Conservation (phyloP, 192 early-diverging fungal genomes). For the Mortierella alpina region DNA sequence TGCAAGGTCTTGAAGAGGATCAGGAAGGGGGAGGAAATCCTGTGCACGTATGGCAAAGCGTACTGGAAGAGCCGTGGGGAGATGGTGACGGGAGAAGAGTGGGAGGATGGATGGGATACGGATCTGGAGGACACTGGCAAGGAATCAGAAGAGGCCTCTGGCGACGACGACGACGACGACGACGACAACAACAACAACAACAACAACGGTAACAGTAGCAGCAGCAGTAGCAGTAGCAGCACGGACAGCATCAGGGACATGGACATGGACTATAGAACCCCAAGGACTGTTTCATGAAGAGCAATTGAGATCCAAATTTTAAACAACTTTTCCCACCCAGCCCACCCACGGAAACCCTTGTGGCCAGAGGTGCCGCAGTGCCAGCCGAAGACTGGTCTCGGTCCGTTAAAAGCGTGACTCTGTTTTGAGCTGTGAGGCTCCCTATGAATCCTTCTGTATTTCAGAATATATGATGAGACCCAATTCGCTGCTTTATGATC, state of each 20-base stretch:
- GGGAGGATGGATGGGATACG: constrained; percentile 52
- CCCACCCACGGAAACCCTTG: too few relatives aligned
- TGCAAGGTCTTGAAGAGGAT: constrained; percentile 51
- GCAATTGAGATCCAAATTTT: too few relatives aligned
- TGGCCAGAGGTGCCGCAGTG: too few relatives aligned
- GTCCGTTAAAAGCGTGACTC: background rate
- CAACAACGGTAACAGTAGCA: background rate
- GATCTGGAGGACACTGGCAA: constrained; percentile 33
- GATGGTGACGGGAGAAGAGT: constrained; percentile 19
- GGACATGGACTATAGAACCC: too few relatives aligned
- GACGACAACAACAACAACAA: background rate
- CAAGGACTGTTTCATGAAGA: too few relatives aligned
- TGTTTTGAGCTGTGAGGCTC: constrained; percentile 1
- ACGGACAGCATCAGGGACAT: too few relatives aligned
- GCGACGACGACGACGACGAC: background rate
- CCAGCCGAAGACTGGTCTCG: too few relatives aligned
- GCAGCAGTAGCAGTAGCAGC: too few relatives aligned
- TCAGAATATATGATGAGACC: constrained; percentile 44
- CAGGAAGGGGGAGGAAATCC: constrained; percentile 25
- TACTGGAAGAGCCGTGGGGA: constrained; percentile 46
- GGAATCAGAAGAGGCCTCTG: background rate
- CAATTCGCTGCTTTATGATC: constrained; percentile 36
- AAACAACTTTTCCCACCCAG: too few relatives aligned
- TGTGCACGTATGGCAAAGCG: constrained; percentile 45
- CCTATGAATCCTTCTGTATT: constrained; percentile 39